A percentile compares a stretch with the other conserved stretches of the same genome.
These are phyloP conservation scores for Krasilnikovozyma curviuscula DNA, from an alignment of 768 basidiomycete genomes.

Conservation along the genomic window DNA sequence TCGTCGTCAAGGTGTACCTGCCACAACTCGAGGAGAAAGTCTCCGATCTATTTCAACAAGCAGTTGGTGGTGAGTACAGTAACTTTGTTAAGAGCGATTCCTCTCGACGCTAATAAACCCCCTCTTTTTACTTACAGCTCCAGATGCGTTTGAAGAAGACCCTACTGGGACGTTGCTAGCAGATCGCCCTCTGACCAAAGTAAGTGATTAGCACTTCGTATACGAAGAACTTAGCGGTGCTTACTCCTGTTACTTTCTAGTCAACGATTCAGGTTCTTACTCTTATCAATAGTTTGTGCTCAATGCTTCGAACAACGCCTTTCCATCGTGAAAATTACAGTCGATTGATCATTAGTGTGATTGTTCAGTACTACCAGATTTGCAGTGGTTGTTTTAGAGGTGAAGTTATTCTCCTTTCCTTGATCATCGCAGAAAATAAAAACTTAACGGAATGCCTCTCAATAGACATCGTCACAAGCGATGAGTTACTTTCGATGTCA, in stretches of 20 bases:
- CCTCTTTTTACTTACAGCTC: constrained; percentile 30
- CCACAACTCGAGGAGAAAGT: constrained; percentile 93
- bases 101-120: neutral
- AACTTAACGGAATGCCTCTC: neutral
- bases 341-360: constrained; percentile 75
- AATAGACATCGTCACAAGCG: neutral
- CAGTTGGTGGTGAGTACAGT: constrained; percentile 36
- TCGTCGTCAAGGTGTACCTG: constrained; percentile 76
- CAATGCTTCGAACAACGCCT: constrained; percentile 74
- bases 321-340: constrained; percentile 92
- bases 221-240: neutral
- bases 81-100: neutral
- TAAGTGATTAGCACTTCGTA: constrained; percentile 19
- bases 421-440: no score
- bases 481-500: neutral
- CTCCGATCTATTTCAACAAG: constrained; percentile 62
- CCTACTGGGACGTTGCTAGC: constrained; percentile 45
- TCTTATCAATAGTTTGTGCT: constrained; percentile 73
- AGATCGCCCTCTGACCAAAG: constrained; percentile 58
- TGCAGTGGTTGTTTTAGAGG: constrained; percentile 75
- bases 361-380: constrained; percentile 88
- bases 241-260: constrained; percentile 29
- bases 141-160: constrained; percentile 77
- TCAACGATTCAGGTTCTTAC: constrained; percentile 69
- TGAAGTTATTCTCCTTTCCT: constrained; percentile 5